phyloP scores from a whole-genome alignment of 2,329 filamentous ascomycete genomes.

The Alternaria novae-zelandiae region DNA sequence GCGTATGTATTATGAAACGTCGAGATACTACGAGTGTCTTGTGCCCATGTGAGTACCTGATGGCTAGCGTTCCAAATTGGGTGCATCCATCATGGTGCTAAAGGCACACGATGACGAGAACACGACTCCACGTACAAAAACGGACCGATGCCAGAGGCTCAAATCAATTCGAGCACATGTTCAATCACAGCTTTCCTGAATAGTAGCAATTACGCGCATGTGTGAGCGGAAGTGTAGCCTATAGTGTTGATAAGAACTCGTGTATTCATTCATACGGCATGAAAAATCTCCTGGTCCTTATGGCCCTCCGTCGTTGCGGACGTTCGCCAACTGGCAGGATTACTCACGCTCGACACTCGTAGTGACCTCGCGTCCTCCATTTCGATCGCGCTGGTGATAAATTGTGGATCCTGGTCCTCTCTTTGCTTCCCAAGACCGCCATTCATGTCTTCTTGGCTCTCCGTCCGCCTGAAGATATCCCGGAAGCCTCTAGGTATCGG shows the following conservation, averaged over 20 bases:
- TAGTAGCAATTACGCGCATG: background rate
- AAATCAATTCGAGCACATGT: background rate
- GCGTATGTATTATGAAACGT: background rate
- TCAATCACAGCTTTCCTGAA: background rate
- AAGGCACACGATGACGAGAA: conserved; percentile 1
- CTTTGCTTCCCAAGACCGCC: conserved; percentile 21
- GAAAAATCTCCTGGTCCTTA: conserved; percentile 17
- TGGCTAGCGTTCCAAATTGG: conserved; percentile 16
- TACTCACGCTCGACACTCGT: conserved; percentile 14
- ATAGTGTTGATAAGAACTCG: background rate
- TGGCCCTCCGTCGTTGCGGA: conserved; percentile 12
- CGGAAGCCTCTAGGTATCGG: conserved; percentile 19
- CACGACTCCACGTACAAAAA: background rate
- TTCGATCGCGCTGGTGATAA: conserved; percentile 36
- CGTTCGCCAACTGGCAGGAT: conserved; percentile 18
- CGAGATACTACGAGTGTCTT: background rate
- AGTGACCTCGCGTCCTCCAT: conserved; percentile 25
- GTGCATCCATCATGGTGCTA: conserved; percentile 33
- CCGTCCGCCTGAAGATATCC: conserved; percentile 22
- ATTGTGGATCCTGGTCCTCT: conserved; percentile 21
- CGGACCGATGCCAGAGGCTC: background rate
- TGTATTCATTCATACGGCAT: conserved; percentile 12
- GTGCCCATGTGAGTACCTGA: conserved; percentile 26
- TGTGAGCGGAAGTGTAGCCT: conserved; percentile 4
- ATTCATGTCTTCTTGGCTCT: conserved; percentile 32